Evolutionary conservation across 2,329 filamentous ascomycete genomes (phyloP).

Genomic region (Parasarocladium wereldwijsianum): DNA sequence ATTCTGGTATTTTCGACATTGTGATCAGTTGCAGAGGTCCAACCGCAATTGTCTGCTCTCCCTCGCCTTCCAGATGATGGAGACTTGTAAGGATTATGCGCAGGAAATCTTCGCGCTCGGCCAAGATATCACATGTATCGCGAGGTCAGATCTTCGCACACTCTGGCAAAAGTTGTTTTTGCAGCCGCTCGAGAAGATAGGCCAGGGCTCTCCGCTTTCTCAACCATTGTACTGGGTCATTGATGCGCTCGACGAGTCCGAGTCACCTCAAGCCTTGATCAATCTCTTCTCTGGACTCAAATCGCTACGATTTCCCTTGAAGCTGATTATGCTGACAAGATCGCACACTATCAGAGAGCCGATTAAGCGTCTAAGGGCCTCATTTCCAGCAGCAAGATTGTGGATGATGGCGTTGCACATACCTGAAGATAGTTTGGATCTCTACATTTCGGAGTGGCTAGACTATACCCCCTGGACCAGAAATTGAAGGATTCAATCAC

Average conservation of each 20-base stretch:
- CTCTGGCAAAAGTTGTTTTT: neutral
- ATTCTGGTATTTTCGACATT: neutral
- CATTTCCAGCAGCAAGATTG: neutral
- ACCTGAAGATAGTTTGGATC: neutral
- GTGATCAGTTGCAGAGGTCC: neutral
- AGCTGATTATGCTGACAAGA: neutral
- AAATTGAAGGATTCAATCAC: neutral
- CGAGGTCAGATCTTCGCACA: neutral
- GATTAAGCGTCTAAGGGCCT: neutral
- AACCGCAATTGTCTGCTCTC: neutral
- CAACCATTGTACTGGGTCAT: slow-evolving; percentile 1
- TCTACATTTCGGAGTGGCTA: neutral
- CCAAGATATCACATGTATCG: neutral
- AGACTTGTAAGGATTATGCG: neutral
- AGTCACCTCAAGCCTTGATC: neutral
- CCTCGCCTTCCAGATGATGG: neutral
- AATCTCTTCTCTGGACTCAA: neutral
- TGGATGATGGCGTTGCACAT: neutral
- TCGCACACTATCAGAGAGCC: neutral
- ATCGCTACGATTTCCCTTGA: neutral
- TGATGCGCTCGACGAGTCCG: neutral
- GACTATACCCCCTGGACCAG: neutral
- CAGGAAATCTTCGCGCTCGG: neutral
- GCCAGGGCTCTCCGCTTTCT: no score
- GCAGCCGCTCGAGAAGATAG: neutral